phyloP scores from a whole-genome alignment of 2,329 filamentous ascomycete species.

The Colletotrichum sidae region DNA sequence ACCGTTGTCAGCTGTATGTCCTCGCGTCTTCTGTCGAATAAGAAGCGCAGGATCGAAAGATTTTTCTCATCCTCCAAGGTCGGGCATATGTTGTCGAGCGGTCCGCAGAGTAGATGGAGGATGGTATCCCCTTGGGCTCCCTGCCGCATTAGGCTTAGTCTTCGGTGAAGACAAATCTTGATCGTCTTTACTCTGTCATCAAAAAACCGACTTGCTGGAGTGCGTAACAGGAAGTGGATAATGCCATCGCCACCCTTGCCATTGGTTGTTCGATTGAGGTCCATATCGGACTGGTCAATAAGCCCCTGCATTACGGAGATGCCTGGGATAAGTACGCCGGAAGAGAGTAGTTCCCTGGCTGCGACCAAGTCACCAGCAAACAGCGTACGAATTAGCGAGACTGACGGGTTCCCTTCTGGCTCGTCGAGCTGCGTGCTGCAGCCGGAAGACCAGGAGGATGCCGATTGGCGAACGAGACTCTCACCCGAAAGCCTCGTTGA shows the following conservation, averaged over 20 bases:
- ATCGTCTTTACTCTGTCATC: slow-evolving; percentile 1
- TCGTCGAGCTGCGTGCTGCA: neutral
- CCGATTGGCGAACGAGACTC: neutral
- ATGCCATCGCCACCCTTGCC: neutral
- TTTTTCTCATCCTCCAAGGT: neutral
- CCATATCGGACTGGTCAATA: neutral
- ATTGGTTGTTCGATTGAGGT: neutral
- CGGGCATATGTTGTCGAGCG: neutral
- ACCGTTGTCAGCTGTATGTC: neutral
- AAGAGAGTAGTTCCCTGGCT: neutral
- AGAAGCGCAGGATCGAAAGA: neutral
- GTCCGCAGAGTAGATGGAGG: slow-evolving; percentile 1
- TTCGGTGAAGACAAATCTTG: neutral
- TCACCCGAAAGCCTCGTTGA: neutral
- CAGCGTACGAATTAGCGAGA: neutral
- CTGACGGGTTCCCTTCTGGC: neutral
- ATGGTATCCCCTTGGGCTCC: slow-evolving; percentile 1
- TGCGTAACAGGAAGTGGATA: slow-evolving; percentile 4
- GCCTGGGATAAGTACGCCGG: neutral
- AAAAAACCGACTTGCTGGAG: neutral
- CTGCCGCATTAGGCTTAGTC: neutral
- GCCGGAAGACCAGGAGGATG: neutral
- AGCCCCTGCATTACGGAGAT: neutral
- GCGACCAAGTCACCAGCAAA: neutral
- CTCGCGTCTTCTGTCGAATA: neutral